Evolutionary conservation across 106 monocot genomes (phyloP), one percentile per base, ranked within the genome.

Genomic region (Acorus gramineus): DNA sequence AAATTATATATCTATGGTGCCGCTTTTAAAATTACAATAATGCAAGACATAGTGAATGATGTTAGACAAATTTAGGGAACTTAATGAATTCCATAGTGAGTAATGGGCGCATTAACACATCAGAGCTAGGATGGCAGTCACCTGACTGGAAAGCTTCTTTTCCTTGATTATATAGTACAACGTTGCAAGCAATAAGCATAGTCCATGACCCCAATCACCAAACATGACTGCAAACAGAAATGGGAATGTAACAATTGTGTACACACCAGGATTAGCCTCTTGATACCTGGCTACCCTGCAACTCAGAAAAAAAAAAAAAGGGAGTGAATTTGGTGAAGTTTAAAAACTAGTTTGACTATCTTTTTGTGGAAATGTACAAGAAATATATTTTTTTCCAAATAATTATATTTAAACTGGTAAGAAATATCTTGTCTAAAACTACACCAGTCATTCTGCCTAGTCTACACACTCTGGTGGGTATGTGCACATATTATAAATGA

Each of bases 181-280:
- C 48, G 91, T 88, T 61, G 73, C 67, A 68, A 81, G 68, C 51
- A 98, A 74, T 59, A 98, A 71, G 75, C 96, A 98, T 64, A 98
- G 46, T 13, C 96, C 96, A 83, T 98, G 96, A 14, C 96, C 96
- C 96, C 96, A 96, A 73, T 96, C 96, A 66, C 96, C 96, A 83
- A 96, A 95, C 95, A 96, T 98, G 68, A 98, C 81, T 1, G 96
- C 96, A 79, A 98, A 98, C 48, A 98, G 68, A 76, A 98, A 98
- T n/a, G 96, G 96, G 63, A 98, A 98, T 71, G 96, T 98, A 46
- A 98, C 54, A 65, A 98, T 79, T 5, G 87, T 92, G 61, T 64
- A 98, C 59, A 98, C 91, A 63, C 83, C 91, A 79, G 96, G 96
- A 79, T 98, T 98, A 73, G 88, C 96, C 81, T 98, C 96, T 77